A percentile compares a stretch with the other conserved stretches of the same genome.
phyloP scores from a whole-genome alignment of 768 basidiomycete genomes.

The Rubroboletus pulcherrimus region DNA sequence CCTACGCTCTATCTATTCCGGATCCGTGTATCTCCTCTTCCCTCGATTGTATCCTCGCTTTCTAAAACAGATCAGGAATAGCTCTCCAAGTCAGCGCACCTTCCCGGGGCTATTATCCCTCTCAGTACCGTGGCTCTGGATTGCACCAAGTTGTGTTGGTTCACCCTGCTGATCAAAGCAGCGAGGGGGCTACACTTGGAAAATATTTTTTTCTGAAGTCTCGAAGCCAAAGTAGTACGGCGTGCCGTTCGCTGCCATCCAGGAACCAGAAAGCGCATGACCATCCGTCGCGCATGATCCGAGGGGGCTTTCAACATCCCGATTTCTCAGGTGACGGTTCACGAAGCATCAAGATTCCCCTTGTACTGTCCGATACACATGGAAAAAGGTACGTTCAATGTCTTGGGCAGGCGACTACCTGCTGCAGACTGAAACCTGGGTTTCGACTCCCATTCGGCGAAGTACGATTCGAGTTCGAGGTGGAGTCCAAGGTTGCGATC shows the following conservation, averaged over 20 bases:
- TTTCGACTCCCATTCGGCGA: neutral
- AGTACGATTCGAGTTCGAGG: neutral
- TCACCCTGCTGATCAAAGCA: conserved; percentile 1
- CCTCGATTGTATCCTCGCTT: neutral
- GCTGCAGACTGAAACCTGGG: neutral
- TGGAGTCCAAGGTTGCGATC: neutral
- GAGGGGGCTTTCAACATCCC: conserved; percentile 10
- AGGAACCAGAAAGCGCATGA: conserved; percentile 5
- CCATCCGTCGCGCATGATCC: conserved; percentile 12
- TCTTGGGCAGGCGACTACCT: neutral
- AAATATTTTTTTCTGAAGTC: neutral
- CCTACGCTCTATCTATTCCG: conserved; percentile 2
- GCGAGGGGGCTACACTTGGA: neutral
- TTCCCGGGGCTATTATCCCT: neutral
- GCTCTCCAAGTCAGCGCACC: conserved; percentile 1
- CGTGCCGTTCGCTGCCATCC: neutral
- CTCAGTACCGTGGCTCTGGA: neutral
- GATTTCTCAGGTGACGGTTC: conserved; percentile 3
- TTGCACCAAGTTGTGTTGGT: neutral
- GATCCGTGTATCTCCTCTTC: conserved; percentile 9
- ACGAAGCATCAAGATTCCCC: conserved; percentile 1
- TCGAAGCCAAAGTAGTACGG: neutral
- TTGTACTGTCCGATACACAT: neutral
- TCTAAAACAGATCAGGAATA: conserved; percentile 4
- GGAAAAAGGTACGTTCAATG: neutral